Evolutionary conservation across 1,139 yeast genomes (phyloP), one percentile per base, ranked within the genome.

Genomic region (Suhomyces kunorum): DNA sequence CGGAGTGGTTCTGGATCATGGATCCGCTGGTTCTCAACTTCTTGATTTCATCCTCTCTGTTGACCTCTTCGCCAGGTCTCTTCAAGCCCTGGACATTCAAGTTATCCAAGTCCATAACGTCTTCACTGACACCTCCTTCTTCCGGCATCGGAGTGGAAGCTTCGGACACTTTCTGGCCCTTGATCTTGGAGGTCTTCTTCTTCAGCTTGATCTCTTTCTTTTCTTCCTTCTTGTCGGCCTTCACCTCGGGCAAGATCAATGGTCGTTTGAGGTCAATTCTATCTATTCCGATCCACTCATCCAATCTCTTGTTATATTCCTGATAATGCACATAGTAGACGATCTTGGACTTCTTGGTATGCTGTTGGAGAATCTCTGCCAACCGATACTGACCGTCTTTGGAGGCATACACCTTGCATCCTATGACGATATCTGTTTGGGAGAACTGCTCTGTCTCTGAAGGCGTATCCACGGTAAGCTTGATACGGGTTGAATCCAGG

Each of bases 241-340:
- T 81, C n/a, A 64, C 81, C 48, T 79, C 81, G 0, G 97, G 97
- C 47, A 81, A 69, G 27, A 78, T 78, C 45, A 90, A 78, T 0
- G 88, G 86, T 46, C 80, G 69, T 17, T 73, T 66, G 44, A 81
- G 76, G 58, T 88, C 89, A 8, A 92, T 80, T 40, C 95, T 72
- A 25, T 80, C 82, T 5, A 78, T 72, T 12, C 76, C 71, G 6
- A 92, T 80, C 98, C 98, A 92, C 61, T 92, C 98, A 66, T 92
- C 99, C 53, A 92, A 74, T 43, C 78, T 58, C 50, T 92, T 92
- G 67, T 92, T 92, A 69, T 84, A 92, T 53, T 90, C 96, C 43
- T 82, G 88, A 63, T 89, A 92, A 63, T 92, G 99, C 19, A 92
- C 97, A 61, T 94, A 92, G 61, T 83, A 90, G 47, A 80, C 87